Evolutionary conservation across 345 rosid species (phyloP), one percentile per base, ranked within the genome.

Genomic region (Sisymbrium altissimum): DNA sequence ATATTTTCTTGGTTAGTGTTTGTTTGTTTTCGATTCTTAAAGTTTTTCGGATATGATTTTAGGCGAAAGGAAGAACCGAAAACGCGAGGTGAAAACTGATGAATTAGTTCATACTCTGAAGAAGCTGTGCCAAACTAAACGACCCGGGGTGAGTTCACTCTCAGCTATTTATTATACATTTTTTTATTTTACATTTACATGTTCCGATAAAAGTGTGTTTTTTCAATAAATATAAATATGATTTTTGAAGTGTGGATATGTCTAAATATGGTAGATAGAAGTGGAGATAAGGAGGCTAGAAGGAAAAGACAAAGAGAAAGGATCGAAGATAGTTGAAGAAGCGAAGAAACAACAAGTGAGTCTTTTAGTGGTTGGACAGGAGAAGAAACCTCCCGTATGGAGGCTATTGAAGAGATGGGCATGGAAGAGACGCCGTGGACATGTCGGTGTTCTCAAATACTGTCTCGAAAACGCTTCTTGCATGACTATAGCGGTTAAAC

Each of bases 391-490:
- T n/a, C 67, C 83, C 0, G 77, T 89, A 25, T 78, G 93, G 96
- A 65, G 81, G 72, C 49, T 91, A 48, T 41, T 87, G 74, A 73
- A 75, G 83, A 83, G 88, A 74, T 88, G 84, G 93, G 48, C 71
- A 9, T 64, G 84, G 76, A 80, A 58, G 79, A 85, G 84, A 79
- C 66, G 49, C 23, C 40, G 71, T 7, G 80, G 82, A 17, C 52
- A 69, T 3, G 45, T 73, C 0, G 81, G 83, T 30, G 80, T 80
- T 15, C 95, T 83, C 66, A 89, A 88, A 64, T 84, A 86, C 49
- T 91, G 98, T 62, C 85, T 94, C 19, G 89, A 89, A 60, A 88
- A 91, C 39, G 84, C 98, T n/a, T 71, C 83, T 18, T 89, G 98
- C 82, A 85, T 91, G 93, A 82, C 98, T 0, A 84, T 94, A 66